A percentile compares a stretch with the other conserved stretches of the same genome.
These are phyloP conservation scores for Chlamydomonas sphaeroides DNA, from an alignment of 139 green algal species.

Conservation along the genomic window DNA sequence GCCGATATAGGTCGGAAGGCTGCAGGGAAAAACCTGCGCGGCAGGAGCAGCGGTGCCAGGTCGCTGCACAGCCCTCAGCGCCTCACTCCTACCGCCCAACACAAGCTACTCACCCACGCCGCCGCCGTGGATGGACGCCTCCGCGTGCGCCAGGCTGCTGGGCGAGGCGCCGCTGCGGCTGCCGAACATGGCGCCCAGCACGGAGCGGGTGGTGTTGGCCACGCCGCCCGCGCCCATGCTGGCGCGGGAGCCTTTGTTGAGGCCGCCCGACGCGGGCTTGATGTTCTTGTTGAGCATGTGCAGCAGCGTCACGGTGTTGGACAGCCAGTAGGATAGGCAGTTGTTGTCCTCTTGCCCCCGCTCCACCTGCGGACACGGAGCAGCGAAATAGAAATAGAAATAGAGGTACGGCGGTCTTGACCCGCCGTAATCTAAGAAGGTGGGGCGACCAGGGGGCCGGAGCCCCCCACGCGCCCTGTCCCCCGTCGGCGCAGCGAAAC, in stretches of 20 bases:
- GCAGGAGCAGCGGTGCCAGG: too few relatives aligned
- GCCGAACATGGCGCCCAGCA: constrained; percentile 50
- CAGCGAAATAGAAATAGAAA: too few relatives aligned
- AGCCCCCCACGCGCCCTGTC: too few relatives aligned
- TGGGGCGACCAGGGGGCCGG: too few relatives aligned
- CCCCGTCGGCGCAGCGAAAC: too few relatives aligned
- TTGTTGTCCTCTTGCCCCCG: constrained; percentile 87
- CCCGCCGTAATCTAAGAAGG: too few relatives aligned
- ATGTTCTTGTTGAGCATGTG: constrained; percentile 95
- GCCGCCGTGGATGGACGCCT: constrained; percentile 86
- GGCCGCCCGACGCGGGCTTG: constrained; percentile 82
- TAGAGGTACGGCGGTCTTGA: too few relatives aligned
- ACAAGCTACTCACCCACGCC: constrained; percentile 69
- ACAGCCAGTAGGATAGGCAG: constrained; percentile 94
- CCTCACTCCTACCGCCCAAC: too few relatives aligned
- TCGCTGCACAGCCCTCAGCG: too few relatives aligned
- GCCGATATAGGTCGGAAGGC: too few relatives aligned
- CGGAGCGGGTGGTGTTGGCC: constrained; percentile 42
- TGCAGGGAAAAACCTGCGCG: too few relatives aligned
- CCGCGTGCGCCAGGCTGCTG: constrained; percentile 69
- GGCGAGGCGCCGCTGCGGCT: constrained; percentile 18
- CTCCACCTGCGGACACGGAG: constrained; percentile 78
- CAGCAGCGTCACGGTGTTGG: constrained; percentile 95
- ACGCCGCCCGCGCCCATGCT: constrained; percentile 14
- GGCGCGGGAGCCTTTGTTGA: too few relatives aligned